A percentile compares a stretch with the other conserved stretches of the same genome.
phyloP scores from a whole-genome alignment of 2,329 filamentous ascomycete genomes.

The Hirsutella minnesotensis region DNA sequence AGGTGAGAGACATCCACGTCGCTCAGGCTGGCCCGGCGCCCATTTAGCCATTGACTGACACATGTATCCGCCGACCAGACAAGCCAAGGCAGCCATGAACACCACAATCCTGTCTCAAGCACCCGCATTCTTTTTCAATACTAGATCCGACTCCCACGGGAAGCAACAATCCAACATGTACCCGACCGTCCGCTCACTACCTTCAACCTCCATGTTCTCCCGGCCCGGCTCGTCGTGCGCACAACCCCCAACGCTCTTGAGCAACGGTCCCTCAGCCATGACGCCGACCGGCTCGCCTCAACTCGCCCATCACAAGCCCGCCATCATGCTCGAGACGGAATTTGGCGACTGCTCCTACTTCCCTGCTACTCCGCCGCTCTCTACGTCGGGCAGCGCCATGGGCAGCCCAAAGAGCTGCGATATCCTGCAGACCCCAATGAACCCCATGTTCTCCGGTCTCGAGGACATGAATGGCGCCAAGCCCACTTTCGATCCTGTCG shows the following conservation, averaged over 20 bases:
- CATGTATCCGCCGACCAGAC: background rate
- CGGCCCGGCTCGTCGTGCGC: conserved; percentile 55
- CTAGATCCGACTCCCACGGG: conserved; percentile 53
- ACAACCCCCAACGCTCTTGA: conserved; percentile 45
- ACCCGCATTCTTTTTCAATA: conserved; percentile 82
- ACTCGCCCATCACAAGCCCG: conserved; percentile 62
- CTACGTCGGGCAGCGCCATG: conserved; percentile 70
- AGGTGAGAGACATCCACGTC: conserved; percentile 1
- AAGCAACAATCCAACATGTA: conserved; percentile 37
- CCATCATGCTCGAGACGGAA: conserved; percentile 69
- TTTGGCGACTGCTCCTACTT: conserved; percentile 59
- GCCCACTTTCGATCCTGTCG: conserved; percentile 58
- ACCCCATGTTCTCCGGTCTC: conserved; percentile 63
- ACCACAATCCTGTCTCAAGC: conserved; percentile 44
- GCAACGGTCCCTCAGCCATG: conserved; percentile 48
- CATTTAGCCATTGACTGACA: background rate
- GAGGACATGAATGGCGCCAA: conserved; percentile 55
- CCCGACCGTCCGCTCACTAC: conserved; percentile 40
- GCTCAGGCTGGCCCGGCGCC: background rate
- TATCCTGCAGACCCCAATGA: conserved; percentile 70
- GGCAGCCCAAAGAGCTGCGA: conserved; percentile 76
- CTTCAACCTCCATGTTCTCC: conserved; percentile 52
- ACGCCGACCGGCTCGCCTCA: conserved; percentile 69
- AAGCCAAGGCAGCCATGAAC: conserved; percentile 45
- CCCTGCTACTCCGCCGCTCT: conserved; percentile 79